These are phyloP conservation scores for Haematococcus sp. DNA, from an alignment of 139 green algal species.

Conservation along the genomic window DNA sequence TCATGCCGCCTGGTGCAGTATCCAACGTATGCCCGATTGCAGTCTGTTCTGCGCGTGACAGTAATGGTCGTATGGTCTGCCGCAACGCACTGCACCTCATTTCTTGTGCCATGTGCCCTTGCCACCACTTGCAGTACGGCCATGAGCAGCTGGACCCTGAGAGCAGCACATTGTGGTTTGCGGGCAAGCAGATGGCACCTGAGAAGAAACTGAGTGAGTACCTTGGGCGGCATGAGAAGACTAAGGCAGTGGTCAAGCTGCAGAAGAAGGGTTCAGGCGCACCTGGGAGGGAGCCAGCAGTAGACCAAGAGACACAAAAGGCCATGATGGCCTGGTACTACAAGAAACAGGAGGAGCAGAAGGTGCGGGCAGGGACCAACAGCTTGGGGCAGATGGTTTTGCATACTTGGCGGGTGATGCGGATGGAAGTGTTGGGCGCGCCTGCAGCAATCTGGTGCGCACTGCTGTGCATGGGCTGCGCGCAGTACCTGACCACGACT, in stretches of 20 bases:
- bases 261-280: constrained; percentile 71
- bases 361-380: constrained; percentile 39
- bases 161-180: constrained; percentile 73
- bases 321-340: constrained; percentile 84
- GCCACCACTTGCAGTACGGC: constrained; percentile 49
- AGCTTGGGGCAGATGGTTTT: not conserved
- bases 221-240: constrained; percentile 46
- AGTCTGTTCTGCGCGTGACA: too few species aligned
- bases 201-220: constrained; percentile 74
- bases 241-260: constrained; percentile 46
- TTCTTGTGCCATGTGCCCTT: not conserved
- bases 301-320: constrained; percentile 83
- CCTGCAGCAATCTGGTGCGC: not conserved
- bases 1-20: not conserved
- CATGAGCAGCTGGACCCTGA: constrained; percentile 59
- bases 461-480: not conserved
- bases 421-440: not conserved
- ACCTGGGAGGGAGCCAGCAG: constrained; percentile 52
- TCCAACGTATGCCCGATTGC: not conserved
- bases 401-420: not conserved
- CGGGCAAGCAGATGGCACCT: constrained; percentile 71
- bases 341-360: constrained; percentile 85
- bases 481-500: not conserved
- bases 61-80: not conserved
- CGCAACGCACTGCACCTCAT: not conserved